Conservation (phyloP, 768 basidiomycete genomes). For the Udeniomyces megalosporus region DNA sequence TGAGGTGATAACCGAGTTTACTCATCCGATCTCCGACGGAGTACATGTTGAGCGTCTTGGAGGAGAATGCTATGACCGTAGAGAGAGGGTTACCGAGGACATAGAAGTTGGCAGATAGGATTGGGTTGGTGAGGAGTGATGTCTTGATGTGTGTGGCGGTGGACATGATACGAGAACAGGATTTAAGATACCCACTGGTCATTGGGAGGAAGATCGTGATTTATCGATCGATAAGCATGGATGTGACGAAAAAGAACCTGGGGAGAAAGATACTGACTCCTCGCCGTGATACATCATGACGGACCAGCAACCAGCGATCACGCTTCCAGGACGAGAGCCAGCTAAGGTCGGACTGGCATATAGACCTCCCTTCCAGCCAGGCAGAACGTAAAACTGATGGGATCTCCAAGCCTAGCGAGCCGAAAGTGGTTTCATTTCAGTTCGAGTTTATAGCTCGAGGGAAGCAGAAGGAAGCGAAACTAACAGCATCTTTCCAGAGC, state of each 20-base stretch:
- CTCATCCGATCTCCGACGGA: slow-evolving; percentile 83
- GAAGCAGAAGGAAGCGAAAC: neutral
- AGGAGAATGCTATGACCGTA: slow-evolving; percentile 80
- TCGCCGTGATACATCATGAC: slow-evolving; percentile 49
- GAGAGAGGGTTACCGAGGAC: slow-evolving; percentile 78
- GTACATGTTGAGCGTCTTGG: slow-evolving; percentile 50
- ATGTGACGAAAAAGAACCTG: neutral
- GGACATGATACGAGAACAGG: slow-evolving; percentile 64
- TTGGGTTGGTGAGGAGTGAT: slow-evolving; percentile 36
- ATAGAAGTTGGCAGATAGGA: slow-evolving; percentile 48
- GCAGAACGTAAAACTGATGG: slow-evolving; percentile 19
- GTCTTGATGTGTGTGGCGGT: slow-evolving; percentile 47
- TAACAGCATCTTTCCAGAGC: slow-evolving; percentile 56
- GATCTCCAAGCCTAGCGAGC: neutral
- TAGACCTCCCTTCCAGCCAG: slow-evolving; percentile 48
- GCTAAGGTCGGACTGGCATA: slow-evolving; percentile 39
- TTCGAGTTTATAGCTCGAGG: neutral
- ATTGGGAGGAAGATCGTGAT: no score
- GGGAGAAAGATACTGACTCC: neutral
- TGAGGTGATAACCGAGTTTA: slow-evolving; percentile 64
- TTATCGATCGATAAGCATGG: no score
- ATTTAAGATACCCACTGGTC: slow-evolving; percentile 61
- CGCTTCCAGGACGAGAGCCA: slow-evolving; percentile 50
- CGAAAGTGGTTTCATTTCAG: neutral
- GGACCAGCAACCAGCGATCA: slow-evolving; percentile 93